phyloP scores from a whole-genome alignment of 371 early-diverging fungal species.

The Actinomucor elegans region DNA sequence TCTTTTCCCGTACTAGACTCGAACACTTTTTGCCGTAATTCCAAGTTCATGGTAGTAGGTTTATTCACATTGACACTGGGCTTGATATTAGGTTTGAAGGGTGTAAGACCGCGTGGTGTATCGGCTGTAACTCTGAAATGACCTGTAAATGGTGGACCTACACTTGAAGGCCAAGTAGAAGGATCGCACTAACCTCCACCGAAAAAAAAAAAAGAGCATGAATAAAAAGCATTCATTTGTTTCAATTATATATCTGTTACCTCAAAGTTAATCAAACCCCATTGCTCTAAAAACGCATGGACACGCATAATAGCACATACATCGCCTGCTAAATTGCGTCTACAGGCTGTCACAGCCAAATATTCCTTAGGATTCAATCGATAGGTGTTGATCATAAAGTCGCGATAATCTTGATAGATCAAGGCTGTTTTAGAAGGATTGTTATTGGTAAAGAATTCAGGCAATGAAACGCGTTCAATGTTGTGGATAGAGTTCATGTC shows the following conservation, averaged over 20 bases:
- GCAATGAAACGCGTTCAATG: conserved; percentile 89
- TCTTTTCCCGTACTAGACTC: conserved; percentile 33
- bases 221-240: no score
- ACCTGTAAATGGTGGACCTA: conserved; percentile 94
- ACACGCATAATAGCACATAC: conserved; percentile 97
- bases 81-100: conserved; percentile 71
- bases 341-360: conserved; percentile 94
- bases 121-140: conserved; percentile 96
- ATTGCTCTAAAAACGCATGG: conserved; percentile 98
- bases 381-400: conserved; percentile 97
- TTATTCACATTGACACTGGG: conserved; percentile 11
- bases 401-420: conserved; percentile 94
- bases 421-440: conserved; percentile 91
- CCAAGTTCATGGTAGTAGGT: conserved; percentile 31
- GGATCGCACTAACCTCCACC: conserved; percentile 79
- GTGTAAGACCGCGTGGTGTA: conserved; percentile 90
- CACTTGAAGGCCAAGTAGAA: conserved; percentile 87
- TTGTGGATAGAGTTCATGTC: conserved; percentile 80
- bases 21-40: conserved; percentile 61
- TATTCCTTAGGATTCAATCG: conserved; percentile 94
- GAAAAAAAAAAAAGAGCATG: no score
- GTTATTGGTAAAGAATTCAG: conserved; percentile 93
- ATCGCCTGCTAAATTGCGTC: conserved; percentile 95
- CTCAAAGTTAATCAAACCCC: conserved; percentile 99
- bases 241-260: no score